Evolutionary conservation across 2,329 filamentous ascomycete genomes (phyloP), one percentile per base, ranked within the genome.

Genomic region (Rutstroemia sp.): DNA sequence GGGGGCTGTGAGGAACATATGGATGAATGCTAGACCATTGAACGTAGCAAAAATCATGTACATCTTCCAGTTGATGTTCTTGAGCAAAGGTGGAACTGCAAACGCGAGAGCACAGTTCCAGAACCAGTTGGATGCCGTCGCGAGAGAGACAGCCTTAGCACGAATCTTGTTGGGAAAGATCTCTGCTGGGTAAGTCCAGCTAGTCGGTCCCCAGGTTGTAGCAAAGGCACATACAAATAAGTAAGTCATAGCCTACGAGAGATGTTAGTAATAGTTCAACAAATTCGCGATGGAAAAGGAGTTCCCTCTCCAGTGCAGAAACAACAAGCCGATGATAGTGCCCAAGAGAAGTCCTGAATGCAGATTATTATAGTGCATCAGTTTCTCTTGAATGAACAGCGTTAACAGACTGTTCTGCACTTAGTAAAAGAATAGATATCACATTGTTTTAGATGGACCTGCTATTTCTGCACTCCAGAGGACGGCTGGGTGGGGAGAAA

Each of bases 21-120:
- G 86, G 51, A 90, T 68, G 42, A 83, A 83, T 64, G 87, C 87
- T 5, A 77, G 76, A 1, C 77, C 77, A 67, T 87, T 88, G 75
- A 90, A 89, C 16, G 83, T 78, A 12, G 79, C 88, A 66, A 92
- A 92, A 61, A 92, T 76, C 70, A 91, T 80, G 71, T 91, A 92
- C 60, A 83, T 83, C 39, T 57, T 57, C 55, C 55, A 51, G 57
- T 57, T 60, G 58, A 63, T 83, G 55, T 77, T 76, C 68, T 72
- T 73, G 17, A 79, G 64, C 44, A 78, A 66, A 1, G 76, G 77
- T 0, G 78, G 77, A 3, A 79, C 77, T 8, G 71, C 75, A 57
- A 80, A 79, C 12, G 77, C 77, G 3, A 85, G 73, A 0, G 79
- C 0, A 78, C 88, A 92, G 71, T 91, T 92, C 61, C 85, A 73